phyloP scores from a whole-genome alignment of 2,329 filamentous ascomycete genomes.

The Sarocladium oryzae region DNA sequence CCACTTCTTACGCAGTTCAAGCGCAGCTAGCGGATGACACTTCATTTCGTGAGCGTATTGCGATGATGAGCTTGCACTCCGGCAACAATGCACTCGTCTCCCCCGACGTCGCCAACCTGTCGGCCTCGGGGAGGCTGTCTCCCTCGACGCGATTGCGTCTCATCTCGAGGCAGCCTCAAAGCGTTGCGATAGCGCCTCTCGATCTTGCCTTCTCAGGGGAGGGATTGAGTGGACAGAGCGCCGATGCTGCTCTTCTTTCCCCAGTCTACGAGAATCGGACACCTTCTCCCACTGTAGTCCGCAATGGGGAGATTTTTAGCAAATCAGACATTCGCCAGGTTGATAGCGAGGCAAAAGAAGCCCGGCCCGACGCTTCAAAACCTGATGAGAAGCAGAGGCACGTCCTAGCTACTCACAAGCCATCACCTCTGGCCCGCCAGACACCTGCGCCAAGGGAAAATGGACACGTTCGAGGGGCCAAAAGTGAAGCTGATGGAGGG shows the following conservation, averaged over 20 bases:
- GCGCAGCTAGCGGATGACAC: constrained; percentile 25
- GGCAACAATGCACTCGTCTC: background rate
- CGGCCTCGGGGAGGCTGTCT: constrained; percentile 16
- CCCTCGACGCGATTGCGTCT: constrained; percentile 30
- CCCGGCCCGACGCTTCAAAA: constrained; percentile 13
- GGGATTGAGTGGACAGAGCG: constrained; percentile 25
- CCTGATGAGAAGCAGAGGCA: constrained; percentile 21
- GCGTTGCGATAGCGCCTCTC: constrained; percentile 45
- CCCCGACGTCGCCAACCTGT: background rate
- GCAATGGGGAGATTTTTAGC: constrained; percentile 42
- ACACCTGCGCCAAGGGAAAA: constrained; percentile 40
- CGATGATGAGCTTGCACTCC: constrained; percentile 29
- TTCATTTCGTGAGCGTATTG: constrained; percentile 36
- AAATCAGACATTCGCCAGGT: constrained; percentile 19
- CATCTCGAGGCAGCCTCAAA: constrained; percentile 37
- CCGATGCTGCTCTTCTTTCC: constrained; percentile 52
- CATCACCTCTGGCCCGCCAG: constrained; percentile 16
- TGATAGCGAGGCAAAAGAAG: constrained; percentile 6
- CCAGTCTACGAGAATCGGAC: constrained; percentile 70
- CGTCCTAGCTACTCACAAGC: background rate
- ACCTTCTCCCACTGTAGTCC: constrained; percentile 57
- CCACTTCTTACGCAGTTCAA: background rate
- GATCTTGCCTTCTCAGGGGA: constrained; percentile 47
- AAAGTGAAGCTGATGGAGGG: constrained; percentile 46
- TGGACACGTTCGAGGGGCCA: constrained; percentile 46